Conservation (phyloP, 345 rosid species). For the Brassica incana region DNA sequence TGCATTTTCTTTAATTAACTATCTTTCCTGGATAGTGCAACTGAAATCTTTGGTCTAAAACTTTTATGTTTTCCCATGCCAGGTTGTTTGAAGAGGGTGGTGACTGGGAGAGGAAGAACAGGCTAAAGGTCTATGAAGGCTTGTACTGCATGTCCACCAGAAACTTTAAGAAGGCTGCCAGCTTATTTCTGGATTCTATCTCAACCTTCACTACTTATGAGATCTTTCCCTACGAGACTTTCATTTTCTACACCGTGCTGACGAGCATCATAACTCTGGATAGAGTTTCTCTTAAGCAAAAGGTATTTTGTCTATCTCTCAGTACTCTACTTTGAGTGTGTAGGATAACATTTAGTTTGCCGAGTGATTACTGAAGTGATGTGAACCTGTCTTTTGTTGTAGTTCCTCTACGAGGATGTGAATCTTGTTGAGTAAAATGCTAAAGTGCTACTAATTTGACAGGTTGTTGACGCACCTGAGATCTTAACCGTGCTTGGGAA, state of each 20-base stretch:
- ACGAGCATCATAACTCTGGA: conserved; percentile 93
- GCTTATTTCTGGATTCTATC: conserved; percentile 88
- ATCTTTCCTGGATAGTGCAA: background rate
- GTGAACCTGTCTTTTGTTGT: background rate
- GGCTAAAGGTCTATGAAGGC: conserved; percentile 97
- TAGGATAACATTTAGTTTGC: background rate
- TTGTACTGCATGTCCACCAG: conserved; percentile 87
- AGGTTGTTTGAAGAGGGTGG: conserved; percentile 99
- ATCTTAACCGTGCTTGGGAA: conserved; percentile 96
- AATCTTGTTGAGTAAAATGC: background rate
- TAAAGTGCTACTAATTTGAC: conserved; percentile 26
- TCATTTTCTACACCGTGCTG: conserved; percentile 93
- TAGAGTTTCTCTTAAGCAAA: conserved; percentile 95
- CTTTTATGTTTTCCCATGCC: conserved; percentile 22
- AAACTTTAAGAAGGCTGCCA: conserved; percentile 87
- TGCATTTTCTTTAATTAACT: background rate
- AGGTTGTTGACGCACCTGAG: conserved; percentile 99
- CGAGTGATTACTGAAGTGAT: background rate
- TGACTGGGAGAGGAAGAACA: conserved; percentile 99
- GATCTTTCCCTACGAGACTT: conserved; percentile 90
- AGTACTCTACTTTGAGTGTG: background rate
- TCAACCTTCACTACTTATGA: conserved; percentile 99
- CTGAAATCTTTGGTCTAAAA: background rate
- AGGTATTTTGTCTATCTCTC: conserved; percentile 49
- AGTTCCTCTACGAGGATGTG: background rate